A percentile compares a stretch with the other conserved stretches of the same genome.
phyloP scores from a whole-genome alignment of 176 grass and related monocot genomes.

The Hsuehochloa calcarea region DNA sequence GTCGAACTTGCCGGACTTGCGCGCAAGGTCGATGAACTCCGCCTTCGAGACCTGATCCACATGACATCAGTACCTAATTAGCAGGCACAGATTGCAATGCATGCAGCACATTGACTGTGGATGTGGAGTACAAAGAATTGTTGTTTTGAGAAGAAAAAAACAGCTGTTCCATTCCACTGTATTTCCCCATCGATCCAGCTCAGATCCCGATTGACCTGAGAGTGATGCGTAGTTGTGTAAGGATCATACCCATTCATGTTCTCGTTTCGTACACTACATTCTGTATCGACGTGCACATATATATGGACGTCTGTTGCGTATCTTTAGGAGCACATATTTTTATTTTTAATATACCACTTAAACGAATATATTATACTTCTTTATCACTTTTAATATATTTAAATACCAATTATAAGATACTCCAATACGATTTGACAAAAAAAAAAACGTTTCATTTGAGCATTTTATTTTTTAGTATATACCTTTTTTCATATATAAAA shows the following conservation, averaged over 20 bases:
- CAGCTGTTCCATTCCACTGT: background rate
- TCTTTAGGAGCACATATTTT: too few species aligned
- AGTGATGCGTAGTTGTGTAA: background rate
- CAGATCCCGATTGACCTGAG: background rate
- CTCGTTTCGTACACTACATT: background rate
- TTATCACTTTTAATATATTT: too few species aligned
- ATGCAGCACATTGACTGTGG: background rate
- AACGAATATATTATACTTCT: too few species aligned
- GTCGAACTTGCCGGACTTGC: slow-evolving; percentile 91
- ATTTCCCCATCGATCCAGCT: background rate
- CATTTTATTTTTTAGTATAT: too few species aligned
- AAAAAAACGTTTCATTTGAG: too few species aligned
- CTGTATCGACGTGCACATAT: background rate
- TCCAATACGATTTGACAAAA: too few species aligned
- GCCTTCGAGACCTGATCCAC: slow-evolving; percentile 58
- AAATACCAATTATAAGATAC: too few species aligned
- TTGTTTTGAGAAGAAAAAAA: background rate
- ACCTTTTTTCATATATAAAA: too few species aligned
- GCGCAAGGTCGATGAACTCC: slow-evolving; percentile 77
- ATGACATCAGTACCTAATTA: background rate
- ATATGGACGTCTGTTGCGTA: too few species aligned
- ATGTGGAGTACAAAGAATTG: background rate
- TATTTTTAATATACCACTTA: too few species aligned
- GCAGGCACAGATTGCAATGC: background rate
- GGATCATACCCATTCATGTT: too few species aligned